A percentile compares a stretch with the other conserved stretches of the same genome.
Conservation (phyloP, 2,329 filamentous ascomycete species). For the Trichoderma arundinaceum region DNA sequence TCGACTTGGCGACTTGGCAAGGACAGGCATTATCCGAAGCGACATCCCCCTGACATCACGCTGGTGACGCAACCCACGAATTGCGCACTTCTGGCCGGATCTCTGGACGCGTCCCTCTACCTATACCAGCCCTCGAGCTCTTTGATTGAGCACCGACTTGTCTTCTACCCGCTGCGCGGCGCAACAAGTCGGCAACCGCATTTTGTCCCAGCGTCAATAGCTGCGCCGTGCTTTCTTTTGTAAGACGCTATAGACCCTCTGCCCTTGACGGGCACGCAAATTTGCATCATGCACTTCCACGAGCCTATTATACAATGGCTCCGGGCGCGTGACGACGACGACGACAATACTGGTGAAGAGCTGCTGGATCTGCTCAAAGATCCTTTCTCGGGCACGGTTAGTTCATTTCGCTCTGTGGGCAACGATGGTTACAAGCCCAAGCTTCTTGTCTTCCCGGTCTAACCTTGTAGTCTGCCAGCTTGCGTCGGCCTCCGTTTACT, state of each 20-base stretch:
- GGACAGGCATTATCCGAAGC: slow-evolving; percentile 26
- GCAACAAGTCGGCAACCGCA: background rate
- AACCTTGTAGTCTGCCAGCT: slow-evolving; percentile 37
- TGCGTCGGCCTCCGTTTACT: slow-evolving; percentile 65
- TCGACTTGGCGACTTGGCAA: slow-evolving; percentile 14
- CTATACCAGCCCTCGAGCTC: slow-evolving; percentile 3
- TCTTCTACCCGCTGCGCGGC: background rate
- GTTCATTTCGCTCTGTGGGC: background rate
- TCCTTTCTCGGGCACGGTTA: slow-evolving; percentile 56
- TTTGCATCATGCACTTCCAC: slow-evolving; percentile 36
- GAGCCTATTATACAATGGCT: slow-evolving; percentile 30
- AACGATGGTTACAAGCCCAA: slow-evolving; percentile 30
- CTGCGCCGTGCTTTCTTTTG: background rate
- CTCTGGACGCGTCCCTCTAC: slow-evolving; percentile 7
- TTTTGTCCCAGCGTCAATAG: background rate
- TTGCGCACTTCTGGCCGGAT: background rate
- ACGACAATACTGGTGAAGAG: slow-evolving; percentile 45
- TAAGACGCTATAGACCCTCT: background rate
- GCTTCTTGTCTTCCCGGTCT: slow-evolving; percentile 21
- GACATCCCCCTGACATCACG: slow-evolving; percentile 29
- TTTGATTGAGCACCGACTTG: slow-evolving; percentile 21
- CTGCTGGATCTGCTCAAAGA: slow-evolving; percentile 56
- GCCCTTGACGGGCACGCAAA: slow-evolving; percentile 18
- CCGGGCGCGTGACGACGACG: slow-evolving; percentile 28
- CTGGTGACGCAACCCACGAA: slow-evolving; percentile 20